Conservation (phyloP, 768 basidiomycete genomes). For the Russula compacta region DNA sequence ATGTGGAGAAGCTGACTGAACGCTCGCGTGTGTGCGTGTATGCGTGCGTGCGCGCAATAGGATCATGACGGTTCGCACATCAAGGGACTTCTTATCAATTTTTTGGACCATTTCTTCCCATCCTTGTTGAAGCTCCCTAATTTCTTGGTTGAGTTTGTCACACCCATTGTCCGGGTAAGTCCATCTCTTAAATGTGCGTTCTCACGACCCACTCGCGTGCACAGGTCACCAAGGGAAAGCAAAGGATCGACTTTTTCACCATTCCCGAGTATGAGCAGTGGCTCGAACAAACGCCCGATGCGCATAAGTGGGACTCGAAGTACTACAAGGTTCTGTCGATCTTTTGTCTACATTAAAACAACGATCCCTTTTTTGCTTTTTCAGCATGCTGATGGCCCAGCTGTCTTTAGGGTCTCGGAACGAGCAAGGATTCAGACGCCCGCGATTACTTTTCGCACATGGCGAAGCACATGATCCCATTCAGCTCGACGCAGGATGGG, state of each 20-base stretch:
- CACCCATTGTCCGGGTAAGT: slow-evolving; percentile 88
- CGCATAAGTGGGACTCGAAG: slow-evolving; percentile 82
- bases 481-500: slow-evolving; percentile 67
- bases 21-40: background rate
- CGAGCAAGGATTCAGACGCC: slow-evolving; percentile 82
- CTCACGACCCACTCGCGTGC: background rate
- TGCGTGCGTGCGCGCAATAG: slow-evolving; percentile 31
- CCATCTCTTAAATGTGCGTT: slow-evolving; percentile 8
- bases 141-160: slow-evolving; percentile 97
- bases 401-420: slow-evolving; percentile 79
- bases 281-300: slow-evolving; percentile 67
- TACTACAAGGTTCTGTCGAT: slow-evolving; percentile 77
- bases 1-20: background rate
- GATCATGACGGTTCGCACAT: slow-evolving; percentile 99
- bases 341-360: background rate
- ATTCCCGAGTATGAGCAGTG: slow-evolving; percentile 95
- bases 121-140: slow-evolving; percentile 83
- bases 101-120: slow-evolving; percentile 93
- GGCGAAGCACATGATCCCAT: slow-evolving; percentile 90
- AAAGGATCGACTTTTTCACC: slow-evolving; percentile 86
- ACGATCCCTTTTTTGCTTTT: background rate
- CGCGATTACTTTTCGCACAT: slow-evolving; percentile 90
- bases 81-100: slow-evolving; percentile 98
- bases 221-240: slow-evolving; percentile 70
- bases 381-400: background rate